These are phyloP conservation scores for Ogataea dorogensis DNA, from an alignment of 805 yeast species.

Conservation along the genomic window DNA sequence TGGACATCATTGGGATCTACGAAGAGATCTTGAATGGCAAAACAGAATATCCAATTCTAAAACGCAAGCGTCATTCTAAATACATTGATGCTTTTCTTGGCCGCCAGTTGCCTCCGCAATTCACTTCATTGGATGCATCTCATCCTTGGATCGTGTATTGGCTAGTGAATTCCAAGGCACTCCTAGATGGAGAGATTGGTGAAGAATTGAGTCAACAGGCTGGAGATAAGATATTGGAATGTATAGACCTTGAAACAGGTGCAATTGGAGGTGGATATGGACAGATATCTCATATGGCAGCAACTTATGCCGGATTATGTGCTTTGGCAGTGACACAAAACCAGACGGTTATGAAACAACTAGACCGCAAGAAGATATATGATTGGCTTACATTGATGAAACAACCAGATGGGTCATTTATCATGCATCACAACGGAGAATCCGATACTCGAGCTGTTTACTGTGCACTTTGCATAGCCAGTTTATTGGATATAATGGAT, in stretches of 20 bases:
- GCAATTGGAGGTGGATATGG: conserved; percentile 87
- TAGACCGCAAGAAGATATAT: conserved; percentile 50
- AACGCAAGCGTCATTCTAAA: conserved; percentile 38
- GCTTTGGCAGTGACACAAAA: conserved; percentile 55
- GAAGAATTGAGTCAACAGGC: conserved; percentile 20
- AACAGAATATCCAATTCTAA: conserved; percentile 29
- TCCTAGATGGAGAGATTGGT: conserved; percentile 39
- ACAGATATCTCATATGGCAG: conserved; percentile 82
- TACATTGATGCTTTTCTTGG: conserved; percentile 44
- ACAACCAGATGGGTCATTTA: conserved; percentile 69
- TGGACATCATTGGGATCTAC: conserved; percentile 30
- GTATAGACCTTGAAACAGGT: conserved; percentile 40
- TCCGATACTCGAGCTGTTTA: conserved; percentile 81
- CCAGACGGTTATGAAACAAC: conserved; percentile 37
- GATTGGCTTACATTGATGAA: conserved; percentile 68
- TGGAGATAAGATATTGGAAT: conserved; percentile 32
- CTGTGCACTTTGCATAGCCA: conserved; percentile 76
- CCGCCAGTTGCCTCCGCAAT: conserved; percentile 48
- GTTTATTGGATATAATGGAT: conserved; percentile 60
- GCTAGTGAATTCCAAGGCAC: conserved; percentile 56
- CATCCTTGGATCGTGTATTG: conserved; percentile 90
- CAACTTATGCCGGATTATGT: conserved; percentile 75
- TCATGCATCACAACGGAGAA: conserved; percentile 78
- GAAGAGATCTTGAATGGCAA: conserved; percentile 32
- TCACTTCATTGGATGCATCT: conserved; percentile 73